Evolutionary conservation across 1,139 yeast genomes (phyloP).

Genomic region (Pichia cactophila): DNA sequence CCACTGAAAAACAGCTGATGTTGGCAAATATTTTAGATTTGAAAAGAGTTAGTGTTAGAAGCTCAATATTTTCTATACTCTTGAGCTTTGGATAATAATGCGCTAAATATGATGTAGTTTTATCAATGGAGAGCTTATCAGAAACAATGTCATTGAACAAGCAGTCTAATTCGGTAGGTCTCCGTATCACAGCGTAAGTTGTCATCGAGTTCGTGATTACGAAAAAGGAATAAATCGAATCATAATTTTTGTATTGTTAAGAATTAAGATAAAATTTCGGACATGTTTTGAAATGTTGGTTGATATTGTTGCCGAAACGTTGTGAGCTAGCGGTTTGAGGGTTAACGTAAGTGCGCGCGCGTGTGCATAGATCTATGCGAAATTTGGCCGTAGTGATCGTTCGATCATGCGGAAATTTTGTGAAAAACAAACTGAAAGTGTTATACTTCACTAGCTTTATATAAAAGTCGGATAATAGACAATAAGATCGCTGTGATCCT

Average conservation of each 20-base stretch:
- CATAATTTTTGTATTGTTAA: too few species aligned
- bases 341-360: too few species aligned
- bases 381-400: too few species aligned
- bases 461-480: too few species aligned
- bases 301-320: background rate
- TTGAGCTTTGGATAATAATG: slow-evolving; percentile 58
- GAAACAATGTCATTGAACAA: slow-evolving; percentile 38
- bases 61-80: slow-evolving; percentile 46
- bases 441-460: too few species aligned
- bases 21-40: slow-evolving; percentile 35
- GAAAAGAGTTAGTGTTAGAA: slow-evolving; percentile 45
- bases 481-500: too few species aligned
- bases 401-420: too few species aligned
- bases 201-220: too few species aligned
- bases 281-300: background rate
- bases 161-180: slow-evolving; percentile 41
- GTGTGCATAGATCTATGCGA: too few species aligned
- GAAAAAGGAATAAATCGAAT: too few species aligned
- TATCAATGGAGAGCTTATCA: slow-evolving; percentile 29
- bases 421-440: too few species aligned
- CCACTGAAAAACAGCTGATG: slow-evolving; percentile 7
- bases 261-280: background rate
- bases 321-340: too few species aligned
- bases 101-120: slow-evolving; percentile 45
- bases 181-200: background rate